A percentile compares a stretch with the other conserved stretches of the same genome.
Evolutionary conservation across 2,329 filamentous ascomycete species (phyloP).

Genomic region (Blastomyces parvus): DNA sequence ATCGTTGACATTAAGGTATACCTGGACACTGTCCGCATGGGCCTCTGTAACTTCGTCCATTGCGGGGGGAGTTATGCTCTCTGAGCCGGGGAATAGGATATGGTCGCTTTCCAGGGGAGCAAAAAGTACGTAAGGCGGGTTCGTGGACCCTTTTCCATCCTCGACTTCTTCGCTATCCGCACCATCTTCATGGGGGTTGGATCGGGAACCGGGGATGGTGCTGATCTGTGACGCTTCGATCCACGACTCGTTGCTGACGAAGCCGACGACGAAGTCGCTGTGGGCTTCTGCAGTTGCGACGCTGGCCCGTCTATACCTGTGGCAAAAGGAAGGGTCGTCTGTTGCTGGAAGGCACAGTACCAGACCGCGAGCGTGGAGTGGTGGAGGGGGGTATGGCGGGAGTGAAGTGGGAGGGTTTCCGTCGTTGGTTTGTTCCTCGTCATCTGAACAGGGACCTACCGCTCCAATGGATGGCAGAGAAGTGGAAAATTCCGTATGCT

Average conservation of each 20-base stretch:
- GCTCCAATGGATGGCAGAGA: conserved; percentile 10
- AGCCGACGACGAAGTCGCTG: conserved; percentile 33
- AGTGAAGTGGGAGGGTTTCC: conserved; percentile 9
- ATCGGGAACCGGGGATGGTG: conserved; percentile 6
- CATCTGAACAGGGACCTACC: conserved; percentile 6
- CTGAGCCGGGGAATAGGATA: conserved; percentile 9
- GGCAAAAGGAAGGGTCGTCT: conserved; percentile 24
- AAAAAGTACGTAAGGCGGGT: conserved; percentile 21
- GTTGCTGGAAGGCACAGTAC: conserved; percentile 29
- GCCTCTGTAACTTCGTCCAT: neutral
- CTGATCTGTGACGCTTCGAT: conserved; percentile 23
- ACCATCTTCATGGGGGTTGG: conserved; percentile 4
- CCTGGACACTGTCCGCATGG: neutral
- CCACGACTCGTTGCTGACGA: conserved; percentile 29
- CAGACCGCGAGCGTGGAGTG: conserved; percentile 29
- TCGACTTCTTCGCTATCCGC: conserved; percentile 12
- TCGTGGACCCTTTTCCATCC: neutral
- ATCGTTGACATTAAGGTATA: neutral
- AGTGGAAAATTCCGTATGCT: conserved; percentile 27
- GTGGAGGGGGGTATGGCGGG: conserved; percentile 21
- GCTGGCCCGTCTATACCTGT: conserved; percentile 28
- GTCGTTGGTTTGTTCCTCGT: conserved; percentile 11
- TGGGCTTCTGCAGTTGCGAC: conserved; percentile 33
- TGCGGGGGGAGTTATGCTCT: neutral
- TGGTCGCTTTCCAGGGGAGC: conserved; percentile 20